phyloP scores from a whole-genome alignment of 306 rosid genomes.

The Vicia villosa region DNA sequence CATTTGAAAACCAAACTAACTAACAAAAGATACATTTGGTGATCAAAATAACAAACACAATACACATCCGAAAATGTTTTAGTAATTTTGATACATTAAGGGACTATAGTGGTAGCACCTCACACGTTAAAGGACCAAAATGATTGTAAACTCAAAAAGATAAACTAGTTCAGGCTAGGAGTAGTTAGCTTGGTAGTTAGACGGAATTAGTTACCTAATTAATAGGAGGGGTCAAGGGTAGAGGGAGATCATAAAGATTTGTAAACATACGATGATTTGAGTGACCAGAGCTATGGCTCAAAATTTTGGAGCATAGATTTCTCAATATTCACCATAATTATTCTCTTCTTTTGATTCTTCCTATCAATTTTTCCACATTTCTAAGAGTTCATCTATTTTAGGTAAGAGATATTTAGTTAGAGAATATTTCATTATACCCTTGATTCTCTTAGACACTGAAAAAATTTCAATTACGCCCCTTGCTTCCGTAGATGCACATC shows the following conservation, averaged over 20 bases:
- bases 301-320: not conserved
- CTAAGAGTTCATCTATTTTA: not conserved
- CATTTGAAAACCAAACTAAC: not conserved
- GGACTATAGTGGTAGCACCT: not conserved
- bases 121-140: not conserved
- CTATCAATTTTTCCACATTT: not conserved
- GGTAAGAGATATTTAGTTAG: slow-evolving; percentile 24
- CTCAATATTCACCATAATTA: not conserved
- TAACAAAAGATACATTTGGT: not conserved
- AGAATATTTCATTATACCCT: too few species aligned
- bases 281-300: not conserved
- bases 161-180: not conserved
- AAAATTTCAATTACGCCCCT: too few species aligned
- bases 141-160: not conserved
- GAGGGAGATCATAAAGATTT: not conserved
- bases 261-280: not conserved
- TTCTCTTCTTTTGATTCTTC: not conserved
- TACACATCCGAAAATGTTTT: not conserved
- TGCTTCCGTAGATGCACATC: too few species aligned
- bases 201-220: not conserved
- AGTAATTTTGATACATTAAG: not conserved
- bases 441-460: too few species aligned
- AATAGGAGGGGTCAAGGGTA: too few species aligned
- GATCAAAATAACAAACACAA: not conserved
- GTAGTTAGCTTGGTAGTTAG: not conserved